phyloP scores from a whole-genome alignment of 1,139 yeast species.

The Yamadazyma sp. region DNA sequence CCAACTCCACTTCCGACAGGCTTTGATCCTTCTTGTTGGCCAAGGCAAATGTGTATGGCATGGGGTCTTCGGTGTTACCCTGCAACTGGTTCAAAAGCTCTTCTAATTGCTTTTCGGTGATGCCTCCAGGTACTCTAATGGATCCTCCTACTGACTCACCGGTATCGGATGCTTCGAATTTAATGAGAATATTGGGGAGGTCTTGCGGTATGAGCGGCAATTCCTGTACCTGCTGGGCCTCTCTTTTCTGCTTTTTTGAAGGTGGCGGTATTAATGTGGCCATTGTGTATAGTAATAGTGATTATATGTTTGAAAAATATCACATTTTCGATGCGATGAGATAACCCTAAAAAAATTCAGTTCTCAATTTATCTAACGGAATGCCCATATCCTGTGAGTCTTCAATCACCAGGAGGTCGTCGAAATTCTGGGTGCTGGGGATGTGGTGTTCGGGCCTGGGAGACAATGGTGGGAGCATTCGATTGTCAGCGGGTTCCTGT shows the following conservation, averaged over 20 bases:
- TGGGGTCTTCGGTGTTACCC: slow-evolving; percentile 73
- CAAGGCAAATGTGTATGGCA: slow-evolving; percentile 84
- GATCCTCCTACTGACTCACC: slow-evolving; percentile 86
- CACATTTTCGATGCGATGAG: slow-evolving; percentile 6
- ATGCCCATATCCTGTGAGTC: slow-evolving; percentile 15
- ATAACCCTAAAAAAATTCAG: slow-evolving; percentile 2
- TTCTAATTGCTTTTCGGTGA: slow-evolving; percentile 84
- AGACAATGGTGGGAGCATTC: no score
- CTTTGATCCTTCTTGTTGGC: slow-evolving; percentile 42
- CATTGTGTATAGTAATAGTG: slow-evolving; percentile 43
- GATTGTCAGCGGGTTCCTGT: no score
- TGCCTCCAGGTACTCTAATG: slow-evolving; percentile 87
- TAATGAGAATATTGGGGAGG: slow-evolving; percentile 82
- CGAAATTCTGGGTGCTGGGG: neutral
- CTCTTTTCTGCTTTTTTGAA: slow-evolving; percentile 82
- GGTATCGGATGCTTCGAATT: slow-evolving; percentile 93
- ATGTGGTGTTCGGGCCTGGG: neutral
- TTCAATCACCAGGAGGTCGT: slow-evolving; percentile 8
- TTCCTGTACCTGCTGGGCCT: slow-evolving; percentile 78
- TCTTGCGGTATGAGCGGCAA: slow-evolving; percentile 74
- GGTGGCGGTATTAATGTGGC: slow-evolving; percentile 95
- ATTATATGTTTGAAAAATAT: slow-evolving; percentile 1
- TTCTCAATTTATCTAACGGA: slow-evolving; percentile 6
- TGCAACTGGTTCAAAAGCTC: slow-evolving; percentile 75
- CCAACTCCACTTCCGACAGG: slow-evolving; percentile 38